Evolutionary conservation across 768 basidiomycete species (phyloP), one percentile per base, ranked within the genome.

Genomic region (Kwoniella botswanensis): DNA sequence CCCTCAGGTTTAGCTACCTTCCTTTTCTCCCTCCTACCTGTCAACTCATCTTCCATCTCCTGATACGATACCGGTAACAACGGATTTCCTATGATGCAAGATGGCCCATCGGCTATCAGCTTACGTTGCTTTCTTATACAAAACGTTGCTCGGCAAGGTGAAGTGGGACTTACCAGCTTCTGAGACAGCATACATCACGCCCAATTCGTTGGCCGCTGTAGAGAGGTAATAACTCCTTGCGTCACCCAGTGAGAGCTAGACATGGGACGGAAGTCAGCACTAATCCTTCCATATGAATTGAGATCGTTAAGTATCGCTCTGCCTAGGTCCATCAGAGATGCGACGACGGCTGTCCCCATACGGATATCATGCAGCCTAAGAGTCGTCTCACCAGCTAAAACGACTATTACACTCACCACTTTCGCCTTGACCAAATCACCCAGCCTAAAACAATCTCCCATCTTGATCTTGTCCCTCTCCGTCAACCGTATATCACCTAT

Each of bases 1-100:
- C 78, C 77, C 60, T 83, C 81, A 0, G 82, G 82, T 55, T 83
- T 83, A 17, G 85, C 85, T 1, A 86, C 85, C 64, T 86, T 86
- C 26, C 85, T 67, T 53, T 71, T 69, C 71, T 86, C 85, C 54
- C 70, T 74, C 67, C 63, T 75, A 0, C 84, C 84, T 21, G 84
- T 85, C 6, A 76, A 58, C 10, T 80, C 71, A 73, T 85, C 85
- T 71, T 83, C 77, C 85, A 86, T 86, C 71, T 84, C 84, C 68
- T 84, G 83, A 80, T 84, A 86, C 18, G 76, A 79, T 3, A 84
- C 76, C 5, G 85, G 84, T 15, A 82, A 61, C 1, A 86, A 72
- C 13, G 83, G 75, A 42, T 83, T 79, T 0, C 84, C 85, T 75
- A 72, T 15, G 35, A 44, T 10, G 17, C 41, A 17, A 65, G 6